Base-by-base conservation (phyloP, 2,329 filamentous ascomycete genomes). In the Ascochyta rabiei region DNA sequence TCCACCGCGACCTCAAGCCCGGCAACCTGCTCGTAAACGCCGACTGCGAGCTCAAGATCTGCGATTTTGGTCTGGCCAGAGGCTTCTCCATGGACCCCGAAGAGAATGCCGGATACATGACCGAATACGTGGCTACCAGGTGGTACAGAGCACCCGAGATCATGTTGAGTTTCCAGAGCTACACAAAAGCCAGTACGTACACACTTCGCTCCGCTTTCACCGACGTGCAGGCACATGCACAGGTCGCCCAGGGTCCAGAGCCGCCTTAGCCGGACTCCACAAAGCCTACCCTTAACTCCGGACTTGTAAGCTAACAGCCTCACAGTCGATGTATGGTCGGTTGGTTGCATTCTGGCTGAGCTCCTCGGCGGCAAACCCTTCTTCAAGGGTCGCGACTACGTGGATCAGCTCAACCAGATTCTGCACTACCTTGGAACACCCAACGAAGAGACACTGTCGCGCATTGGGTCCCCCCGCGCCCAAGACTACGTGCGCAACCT, bases 91-190 rank as follows among this genome's bases (percentile, higher is more conserved):
- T 96, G 71, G 93, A 98, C 66, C 95, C 95, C 1, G 91, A 99
- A 76, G 93, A 99, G 80, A 98, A 98, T 75, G 95, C 95, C 16
- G 95, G 95, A 19, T 99, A 98, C 79, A 98, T 99, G 95, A 99
- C 95, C 10, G 95, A 99, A 79, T 99, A 99, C 72, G 95, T 99
- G 51, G 95, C 95, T 45, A 99, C 95, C 47, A 86, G 95, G 80
- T 99, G 95, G 95, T 99, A 99, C 77, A 89, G 95, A 79, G 95
- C 95, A 3, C 95, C 95, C 5, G 95, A 99, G 78, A 99, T 99
- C 68, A 99, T 99, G 95, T 81, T 99, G 77, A 97, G 92, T 81
- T 99, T 99, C 86, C 93, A 98, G 79, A 97, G 92, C 81, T 99
- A 99, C 79, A 99, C 95, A 70, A 99, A 99, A 91, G 95, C 95